Percentiles rank a stretch among this genome's conserved stretches.
Conservation (phyloP, 306 rosid genomes). For the Ochetophila trinervis region DNA sequence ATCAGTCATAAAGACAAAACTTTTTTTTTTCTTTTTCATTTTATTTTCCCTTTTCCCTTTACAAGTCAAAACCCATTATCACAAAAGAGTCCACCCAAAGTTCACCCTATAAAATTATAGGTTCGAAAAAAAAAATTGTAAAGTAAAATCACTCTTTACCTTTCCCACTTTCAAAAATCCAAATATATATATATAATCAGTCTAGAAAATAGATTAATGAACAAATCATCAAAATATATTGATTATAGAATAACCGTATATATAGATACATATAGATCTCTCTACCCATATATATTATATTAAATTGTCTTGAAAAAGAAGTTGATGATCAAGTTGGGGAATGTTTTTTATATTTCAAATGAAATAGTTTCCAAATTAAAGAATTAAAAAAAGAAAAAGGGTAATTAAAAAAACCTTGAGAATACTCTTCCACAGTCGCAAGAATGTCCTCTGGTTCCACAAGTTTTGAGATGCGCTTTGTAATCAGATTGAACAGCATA, state of each 20-base stretch:
- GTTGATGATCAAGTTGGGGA: neutral
- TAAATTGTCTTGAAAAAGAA: neutral
- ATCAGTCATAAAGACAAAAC: constrained; percentile 35
- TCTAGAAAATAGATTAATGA: too few species aligned
- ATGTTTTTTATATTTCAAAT: neutral
- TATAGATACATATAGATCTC: neutral
- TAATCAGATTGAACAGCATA: constrained; percentile 97
- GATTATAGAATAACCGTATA: too few species aligned
- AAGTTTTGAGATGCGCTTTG: constrained; percentile 96
- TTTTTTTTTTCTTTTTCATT: constrained; percentile 22
- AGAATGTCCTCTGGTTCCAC: constrained; percentile 96
- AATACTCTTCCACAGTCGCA: constrained; percentile 97
- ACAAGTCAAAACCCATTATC: constrained; percentile 55
- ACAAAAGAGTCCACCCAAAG: constrained; percentile 10
- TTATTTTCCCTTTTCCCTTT: constrained; percentile 28
- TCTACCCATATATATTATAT: neutral
- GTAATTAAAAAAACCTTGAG: constrained; percentile 53
- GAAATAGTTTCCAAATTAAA: neutral
- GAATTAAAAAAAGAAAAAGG: neutral
- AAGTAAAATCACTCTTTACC: too few species aligned
- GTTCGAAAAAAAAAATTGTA: too few species aligned
- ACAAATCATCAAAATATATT: too few species aligned
- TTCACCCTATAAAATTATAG: neutral
- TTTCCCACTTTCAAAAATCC: neutral
- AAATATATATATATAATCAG: too few species aligned